Evolutionary conservation across 2,329 filamentous ascomycete genomes (phyloP).

Genomic region (Sphaerulina populicola): DNA sequence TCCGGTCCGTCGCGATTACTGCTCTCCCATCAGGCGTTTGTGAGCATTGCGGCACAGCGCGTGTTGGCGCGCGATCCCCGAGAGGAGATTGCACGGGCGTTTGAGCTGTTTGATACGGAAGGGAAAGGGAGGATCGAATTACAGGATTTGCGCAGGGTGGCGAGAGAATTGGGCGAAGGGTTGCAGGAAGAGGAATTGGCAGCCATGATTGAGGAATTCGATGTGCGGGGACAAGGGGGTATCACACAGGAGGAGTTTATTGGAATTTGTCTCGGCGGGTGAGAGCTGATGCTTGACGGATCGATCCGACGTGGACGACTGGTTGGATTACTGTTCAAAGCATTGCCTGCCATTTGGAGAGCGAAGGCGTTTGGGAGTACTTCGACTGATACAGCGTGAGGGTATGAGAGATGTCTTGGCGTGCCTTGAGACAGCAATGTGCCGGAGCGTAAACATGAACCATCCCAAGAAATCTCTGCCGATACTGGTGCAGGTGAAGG

Average conservation of each 20-base stretch:
- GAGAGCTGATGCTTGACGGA: conserved; percentile 1
- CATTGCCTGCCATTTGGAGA: neutral
- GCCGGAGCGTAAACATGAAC: neutral
- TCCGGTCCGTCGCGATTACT: conserved; percentile 53
- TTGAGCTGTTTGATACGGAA: conserved; percentile 86
- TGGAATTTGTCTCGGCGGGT: conserved; percentile 51
- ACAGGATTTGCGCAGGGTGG: conserved; percentile 77
- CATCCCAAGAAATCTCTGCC: neutral
- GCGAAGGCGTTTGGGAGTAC: conserved; percentile 7
- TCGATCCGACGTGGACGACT: neutral
- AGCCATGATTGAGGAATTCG: conserved; percentile 98
- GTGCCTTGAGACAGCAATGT: neutral
- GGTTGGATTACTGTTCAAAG: neutral
- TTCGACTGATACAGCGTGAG: neutral
- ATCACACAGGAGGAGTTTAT: conserved; percentile 58
- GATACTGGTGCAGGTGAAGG: too few relatives aligned
- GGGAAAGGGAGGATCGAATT: conserved; percentile 85
- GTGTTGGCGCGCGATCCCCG: conserved; percentile 76
- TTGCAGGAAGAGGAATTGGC: conserved; percentile 85
- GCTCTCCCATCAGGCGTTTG: conserved; percentile 64
- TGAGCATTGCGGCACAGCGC: conserved; percentile 64
- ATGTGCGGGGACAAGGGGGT: conserved; percentile 82
- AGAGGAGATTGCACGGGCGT: conserved; percentile 85
- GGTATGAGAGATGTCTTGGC: neutral
- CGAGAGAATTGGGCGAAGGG: conserved; percentile 83